Conservation (phyloP, 1,284 basidiomycete species). For the Schizophyllum amplum region DNA sequence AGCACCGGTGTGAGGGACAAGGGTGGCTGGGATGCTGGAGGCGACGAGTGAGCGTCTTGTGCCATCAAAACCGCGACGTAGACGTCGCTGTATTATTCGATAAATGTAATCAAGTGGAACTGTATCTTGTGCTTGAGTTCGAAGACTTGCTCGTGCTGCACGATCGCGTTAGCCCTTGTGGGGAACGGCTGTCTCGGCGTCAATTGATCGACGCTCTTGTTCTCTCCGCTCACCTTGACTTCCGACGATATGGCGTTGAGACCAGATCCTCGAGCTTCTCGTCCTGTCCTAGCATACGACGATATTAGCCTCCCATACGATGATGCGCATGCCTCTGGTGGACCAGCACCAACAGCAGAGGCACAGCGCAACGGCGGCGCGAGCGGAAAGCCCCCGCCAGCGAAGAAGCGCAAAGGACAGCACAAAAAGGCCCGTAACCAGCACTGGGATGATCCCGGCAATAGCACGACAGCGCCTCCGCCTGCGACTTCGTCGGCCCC, state of each 20-base stretch:
- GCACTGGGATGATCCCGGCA: conserved; percentile 38
- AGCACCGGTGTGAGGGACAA: conserved; percentile 48
- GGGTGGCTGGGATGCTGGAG: conserved; percentile 52
- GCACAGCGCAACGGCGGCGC: conserved; percentile 4
- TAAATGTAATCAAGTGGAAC: too few relatives aligned
- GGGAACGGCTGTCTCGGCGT: too few relatives aligned
- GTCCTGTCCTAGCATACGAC: conserved; percentile 49
- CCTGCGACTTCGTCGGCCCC: too few relatives aligned
- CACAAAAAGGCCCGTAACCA: conserved; percentile 19
- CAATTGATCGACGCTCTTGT: too few relatives aligned
- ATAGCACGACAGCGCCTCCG: conserved; percentile 21
- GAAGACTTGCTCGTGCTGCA: too few relatives aligned
- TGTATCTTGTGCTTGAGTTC: too few relatives aligned
- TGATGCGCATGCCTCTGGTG: conserved; percentile 8
- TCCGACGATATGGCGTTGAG: neutral
- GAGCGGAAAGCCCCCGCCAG: conserved; percentile 18
- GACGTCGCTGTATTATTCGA: too few relatives aligned
- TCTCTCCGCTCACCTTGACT: too few relatives aligned
- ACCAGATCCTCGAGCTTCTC: conserved; percentile 17
- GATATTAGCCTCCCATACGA: conserved; percentile 40
- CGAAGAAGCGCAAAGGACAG: conserved; percentile 43
- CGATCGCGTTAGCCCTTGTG: too few relatives aligned
- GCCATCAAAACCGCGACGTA: neutral
- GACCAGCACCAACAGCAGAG: conserved; percentile 11
- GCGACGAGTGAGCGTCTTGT: conserved; percentile 12